Conservation (phyloP, 2,329 filamentous ascomycete genomes). For the Paecilomyces variotii region DNA sequence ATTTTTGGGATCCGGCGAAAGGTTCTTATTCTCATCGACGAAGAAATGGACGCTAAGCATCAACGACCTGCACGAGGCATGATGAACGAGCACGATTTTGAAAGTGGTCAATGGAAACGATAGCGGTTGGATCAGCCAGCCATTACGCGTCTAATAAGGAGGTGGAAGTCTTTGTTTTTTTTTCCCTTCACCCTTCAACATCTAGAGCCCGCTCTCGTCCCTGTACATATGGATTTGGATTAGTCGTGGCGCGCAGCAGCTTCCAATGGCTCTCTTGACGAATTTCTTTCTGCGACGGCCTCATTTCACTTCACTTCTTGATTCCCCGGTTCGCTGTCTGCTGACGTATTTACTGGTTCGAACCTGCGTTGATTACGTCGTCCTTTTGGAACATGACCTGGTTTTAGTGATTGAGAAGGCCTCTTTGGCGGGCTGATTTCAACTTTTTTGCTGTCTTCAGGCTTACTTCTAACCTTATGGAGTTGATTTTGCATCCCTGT, state of each 20-base stretch:
- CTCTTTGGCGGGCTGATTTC: not conserved
- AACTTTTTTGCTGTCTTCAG: not conserved
- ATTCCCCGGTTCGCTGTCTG: conserved; percentile 1
- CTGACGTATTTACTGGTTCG: not conserved
- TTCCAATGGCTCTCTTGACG: conserved; percentile 3
- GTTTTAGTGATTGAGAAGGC: not conserved
- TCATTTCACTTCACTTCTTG: conserved; percentile 6
- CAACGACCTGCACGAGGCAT: conserved; percentile 21
- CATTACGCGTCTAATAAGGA: conserved; percentile 14
- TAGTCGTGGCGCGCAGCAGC: not conserved
- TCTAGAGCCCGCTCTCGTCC: conserved; percentile 3
- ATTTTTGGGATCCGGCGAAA: conserved; percentile 16
- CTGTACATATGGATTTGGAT: conserved; percentile 13
- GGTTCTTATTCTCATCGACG: conserved; percentile 11
- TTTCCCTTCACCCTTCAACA: conserved; percentile 2
- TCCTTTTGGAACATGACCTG: not conserved
- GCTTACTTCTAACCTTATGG: not conserved
- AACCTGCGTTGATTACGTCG: not conserved
- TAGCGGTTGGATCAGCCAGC: conserved; percentile 8
- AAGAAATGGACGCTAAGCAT: conserved; percentile 15
- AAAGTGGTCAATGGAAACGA: conserved; percentile 9
- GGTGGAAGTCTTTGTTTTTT: conserved; percentile 14
- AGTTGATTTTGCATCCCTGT: not conserved
- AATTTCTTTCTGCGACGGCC: conserved; percentile 3
- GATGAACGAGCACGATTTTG: conserved; percentile 21